Base-by-base conservation (phyloP, 2,329 filamentous ascomycete species). In the Trichoderma lentiforme region DNA sequence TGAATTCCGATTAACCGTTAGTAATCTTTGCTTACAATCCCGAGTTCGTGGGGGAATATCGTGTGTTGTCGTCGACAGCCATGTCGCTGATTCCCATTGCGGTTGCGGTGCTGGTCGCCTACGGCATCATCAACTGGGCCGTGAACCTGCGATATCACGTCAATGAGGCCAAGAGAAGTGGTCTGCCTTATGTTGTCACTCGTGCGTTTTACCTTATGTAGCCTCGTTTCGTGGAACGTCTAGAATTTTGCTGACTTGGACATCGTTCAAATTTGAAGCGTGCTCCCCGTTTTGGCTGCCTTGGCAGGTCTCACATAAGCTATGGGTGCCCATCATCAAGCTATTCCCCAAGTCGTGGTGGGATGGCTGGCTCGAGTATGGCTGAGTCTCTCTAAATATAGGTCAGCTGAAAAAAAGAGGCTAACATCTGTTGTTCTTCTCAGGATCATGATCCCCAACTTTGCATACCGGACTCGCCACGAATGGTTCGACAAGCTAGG, bases 301-400 rank as follows among this genome's bases (percentile, higher is more conserved):
- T 26, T 92, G 89, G 87, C 83, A 90, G 70, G 76, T 90, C 30
- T 86, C 87, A 2, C 83, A 85, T 74, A 79, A 79, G 65, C 73
- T 90, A 53, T 90, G 85, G 86, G 76, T 89, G 12, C 87, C 87
- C 3, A 71, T 91, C 15, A 83, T 92, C 74, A 84, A 84, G 71
- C 76, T 80, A 15, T 81, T 92, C 0, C 91, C 91, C 0, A 81
- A 81, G 57, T 81, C 83, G 18, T 86, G 84, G 80, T 90, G 87
- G 81, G 83, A 89, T 70, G 76, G 83, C 66, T 90, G 90, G 86
- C 78, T 91, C 58, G 84, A 87, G 90, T 92, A 84, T 75, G 89
- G 78, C 56, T 24, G 53, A 36, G 36, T 30, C 9, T 26, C 28
- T 24, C 53, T n/a, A 18, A 57, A 53, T 18, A 24, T 30, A n/a